Conservation (phyloP, 208 protist species). For the Leishmania major region DNA sequence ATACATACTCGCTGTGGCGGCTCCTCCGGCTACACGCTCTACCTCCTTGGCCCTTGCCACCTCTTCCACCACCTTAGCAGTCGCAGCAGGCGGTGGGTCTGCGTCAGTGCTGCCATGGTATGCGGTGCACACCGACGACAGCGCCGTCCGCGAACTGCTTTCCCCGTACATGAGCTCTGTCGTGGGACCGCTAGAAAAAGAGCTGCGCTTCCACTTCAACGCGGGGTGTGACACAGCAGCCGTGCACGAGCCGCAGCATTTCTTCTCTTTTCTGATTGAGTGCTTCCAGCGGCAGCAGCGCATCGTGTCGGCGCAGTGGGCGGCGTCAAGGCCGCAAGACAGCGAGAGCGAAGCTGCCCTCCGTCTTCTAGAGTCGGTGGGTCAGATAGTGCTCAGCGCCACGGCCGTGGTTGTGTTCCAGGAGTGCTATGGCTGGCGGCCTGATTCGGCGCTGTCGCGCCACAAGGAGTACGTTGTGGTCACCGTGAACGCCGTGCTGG, state of each 20-base stretch:
- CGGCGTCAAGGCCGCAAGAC: neutral
- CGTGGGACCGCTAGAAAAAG: conserved; percentile 51
- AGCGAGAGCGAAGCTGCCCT: conserved; percentile 5
- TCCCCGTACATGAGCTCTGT: conserved; percentile 35
- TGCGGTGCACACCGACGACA: conserved; percentile 6
- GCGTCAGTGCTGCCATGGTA: neutral
- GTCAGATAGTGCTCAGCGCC: conserved; percentile 22
- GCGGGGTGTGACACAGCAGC: conserved; percentile 44
- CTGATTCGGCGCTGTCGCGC: conserved; percentile 30
- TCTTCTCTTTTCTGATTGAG: conserved; percentile 69
- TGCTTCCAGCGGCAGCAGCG: conserved; percentile 33
- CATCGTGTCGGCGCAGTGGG: conserved; percentile 9
- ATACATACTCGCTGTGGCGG: conserved; percentile 3
- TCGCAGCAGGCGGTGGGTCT: neutral
- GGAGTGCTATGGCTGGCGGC: conserved; percentile 54
- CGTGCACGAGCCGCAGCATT: conserved; percentile 65
- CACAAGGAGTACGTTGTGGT: conserved; percentile 26
- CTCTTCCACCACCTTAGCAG: conserved; percentile 5
- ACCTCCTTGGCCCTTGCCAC: neutral
- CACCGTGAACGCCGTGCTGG: conserved; percentile 45
- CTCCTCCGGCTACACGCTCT: neutral
- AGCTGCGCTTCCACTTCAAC: conserved; percentile 76
- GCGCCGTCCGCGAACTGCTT: conserved; percentile 23
- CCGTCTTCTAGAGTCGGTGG: neutral
- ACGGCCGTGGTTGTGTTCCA: conserved; percentile 48